Evolutionary conservation across 2,329 filamentous ascomycete species (phyloP), one percentile per base, ranked within the genome.

Genomic region (Neobulgaria alba): DNA sequence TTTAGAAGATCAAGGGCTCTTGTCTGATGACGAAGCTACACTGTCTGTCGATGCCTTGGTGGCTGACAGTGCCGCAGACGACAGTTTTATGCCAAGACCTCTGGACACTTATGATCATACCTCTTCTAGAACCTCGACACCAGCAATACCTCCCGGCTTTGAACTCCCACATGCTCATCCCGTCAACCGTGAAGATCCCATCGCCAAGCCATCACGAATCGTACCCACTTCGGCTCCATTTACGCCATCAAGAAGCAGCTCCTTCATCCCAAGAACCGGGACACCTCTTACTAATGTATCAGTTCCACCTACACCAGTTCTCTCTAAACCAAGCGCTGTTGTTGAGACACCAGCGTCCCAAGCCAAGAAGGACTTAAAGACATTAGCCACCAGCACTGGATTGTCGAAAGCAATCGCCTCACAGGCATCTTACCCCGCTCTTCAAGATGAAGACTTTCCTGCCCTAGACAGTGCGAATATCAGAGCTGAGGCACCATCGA

Each of bases 1-100:
- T 57, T 51, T 64, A 84, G 79, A 82, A 62, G 77, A 82, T 55
- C 72, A 77, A 36, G 61, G 77, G n/a, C 57, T 66, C 31, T 66
- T 68, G 43, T 73, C 71, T 9, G 65, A 80, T 33, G 76, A 79
- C 46, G 77, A 80, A 49, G 78, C 72, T 10, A 71, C 68, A 2
- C 67, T 68, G 32, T 79, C 73, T n/a, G 75, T 85, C 30, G 80
- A 85, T 57, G 78, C 78, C 3, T 63, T 85, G 3, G 80, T 85
- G 10, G 75, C 78, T 16, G 81, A 85, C 54, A 48, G 51, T 46
- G 38, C 38, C 43, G 46, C 39, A 5, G 53, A 60, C 33, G 48
- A 56, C 17, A 12, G 12, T 49, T 36, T 31, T 37, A 30, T 16
- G 26, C 38, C 34, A 42, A n/a, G 29, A 29, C 43, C 35, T 18